These are phyloP conservation scores for Firmiana major DNA, from an alignment of 345 rosid species.

Conservation along the genomic window DNA sequence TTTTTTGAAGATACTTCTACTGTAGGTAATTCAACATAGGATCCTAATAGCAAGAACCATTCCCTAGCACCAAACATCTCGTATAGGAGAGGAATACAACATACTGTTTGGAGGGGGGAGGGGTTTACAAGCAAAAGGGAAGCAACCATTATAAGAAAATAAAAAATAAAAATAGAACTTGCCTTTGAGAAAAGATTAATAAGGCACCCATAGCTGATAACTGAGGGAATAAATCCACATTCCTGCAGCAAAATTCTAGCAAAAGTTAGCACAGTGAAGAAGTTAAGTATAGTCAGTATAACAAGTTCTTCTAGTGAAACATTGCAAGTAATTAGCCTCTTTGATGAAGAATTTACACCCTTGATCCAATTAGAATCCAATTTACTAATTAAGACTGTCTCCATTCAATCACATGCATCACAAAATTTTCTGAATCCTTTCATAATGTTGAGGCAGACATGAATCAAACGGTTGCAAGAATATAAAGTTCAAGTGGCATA, in stretches of 20 bases:
- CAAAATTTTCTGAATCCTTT: background rate
- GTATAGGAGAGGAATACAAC: background rate
- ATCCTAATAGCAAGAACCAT: background rate
- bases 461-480: background rate
- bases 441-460: background rate
- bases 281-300: background rate
- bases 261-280: background rate
- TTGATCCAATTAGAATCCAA: background rate
- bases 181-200: conserved; percentile 85
- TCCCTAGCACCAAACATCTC: background rate
- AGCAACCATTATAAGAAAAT: background rate
- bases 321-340: background rate
- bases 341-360: background rate
- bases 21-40: background rate
- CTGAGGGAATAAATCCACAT: conserved; percentile 83
- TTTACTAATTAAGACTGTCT: conserved; percentile 2
- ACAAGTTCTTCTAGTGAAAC: background rate
- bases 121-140: background rate
- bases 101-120: background rate
- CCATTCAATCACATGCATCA: background rate
- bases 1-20: background rate
- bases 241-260: conserved; percentile 56
- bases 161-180: conserved; percentile 5
- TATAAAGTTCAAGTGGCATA: background rate
- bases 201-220: conserved; percentile 90